Conservation (phyloP, 1,139 yeast genomes). For the Candida sanyaensis region DNA sequence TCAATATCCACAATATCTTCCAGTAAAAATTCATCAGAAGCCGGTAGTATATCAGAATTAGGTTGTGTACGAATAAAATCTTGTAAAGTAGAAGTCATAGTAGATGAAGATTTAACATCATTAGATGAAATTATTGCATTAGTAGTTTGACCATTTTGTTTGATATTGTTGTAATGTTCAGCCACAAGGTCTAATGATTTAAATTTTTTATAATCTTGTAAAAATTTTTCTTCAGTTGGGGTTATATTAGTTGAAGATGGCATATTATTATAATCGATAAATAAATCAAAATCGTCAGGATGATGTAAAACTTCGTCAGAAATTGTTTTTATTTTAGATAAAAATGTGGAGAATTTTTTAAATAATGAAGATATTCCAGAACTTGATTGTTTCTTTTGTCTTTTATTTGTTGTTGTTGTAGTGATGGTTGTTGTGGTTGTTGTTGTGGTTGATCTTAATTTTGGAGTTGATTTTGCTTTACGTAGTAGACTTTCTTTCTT, state of each 20-base stretch:
- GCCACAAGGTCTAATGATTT: constrained; percentile 40
- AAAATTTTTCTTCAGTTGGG: constrained; percentile 32
- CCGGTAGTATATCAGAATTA: constrained; percentile 1
- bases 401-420: neutral
- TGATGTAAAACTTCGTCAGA: constrained; percentile 43
- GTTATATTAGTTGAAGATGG: neutral
- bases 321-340: constrained; percentile 34
- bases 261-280: constrained; percentile 34
- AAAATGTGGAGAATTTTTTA: constrained; percentile 33
- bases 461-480: constrained; percentile 13
- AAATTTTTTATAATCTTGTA: constrained; percentile 32
- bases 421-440: constrained; percentile 1
- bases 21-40: constrained; percentile 18
- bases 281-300: constrained; percentile 45
- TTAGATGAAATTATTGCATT: constrained; percentile 9
- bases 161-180: constrained; percentile 9
- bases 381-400: constrained; percentile 2
- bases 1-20: too few relatives aligned
- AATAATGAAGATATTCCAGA: constrained; percentile 20
- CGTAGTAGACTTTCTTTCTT: constrained; percentile 6
- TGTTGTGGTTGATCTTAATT: constrained; percentile 6
- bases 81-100: constrained; percentile 19
- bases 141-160: too few relatives aligned
- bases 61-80: constrained; percentile 27
- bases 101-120: constrained; percentile 3